Evolutionary conservation across 345 rosid genomes (phyloP).

Genomic region (Lagerstroemia speciosa): DNA sequence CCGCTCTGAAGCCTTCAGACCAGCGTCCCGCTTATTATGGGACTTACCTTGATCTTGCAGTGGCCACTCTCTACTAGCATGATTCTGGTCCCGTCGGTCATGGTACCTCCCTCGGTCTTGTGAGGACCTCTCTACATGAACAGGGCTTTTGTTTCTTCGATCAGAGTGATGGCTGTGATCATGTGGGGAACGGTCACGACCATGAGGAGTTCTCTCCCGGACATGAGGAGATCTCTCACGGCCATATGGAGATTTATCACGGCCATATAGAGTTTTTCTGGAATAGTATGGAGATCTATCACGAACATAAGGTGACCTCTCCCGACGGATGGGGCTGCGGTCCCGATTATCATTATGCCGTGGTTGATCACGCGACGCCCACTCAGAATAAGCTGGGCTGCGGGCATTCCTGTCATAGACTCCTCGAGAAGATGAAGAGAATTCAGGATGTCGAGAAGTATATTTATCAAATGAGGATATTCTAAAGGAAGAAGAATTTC

Average conservation of each 20-base stretch:
- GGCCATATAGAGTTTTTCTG: constrained; percentile 24
- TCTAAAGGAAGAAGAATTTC: constrained; percentile 61
- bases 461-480: constrained; percentile 51
- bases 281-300: constrained; percentile 20
- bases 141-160: constrained; percentile 72
- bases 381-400: constrained; percentile 65
- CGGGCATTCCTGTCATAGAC: constrained; percentile 68
- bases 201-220: constrained; percentile 38
- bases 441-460: constrained; percentile 66
- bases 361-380: constrained; percentile 62
- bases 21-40: constrained; percentile 40
- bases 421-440: constrained; percentile 52
- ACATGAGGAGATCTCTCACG: constrained; percentile 65
- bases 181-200: constrained; percentile 64
- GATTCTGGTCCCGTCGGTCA: constrained; percentile 43
- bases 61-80: constrained; percentile 47
- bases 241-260: constrained; percentile 36
- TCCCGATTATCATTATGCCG: constrained; percentile 62
- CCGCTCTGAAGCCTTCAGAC: constrained; percentile 44
- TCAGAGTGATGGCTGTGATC: constrained; percentile 60
- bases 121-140: constrained; percentile 47
- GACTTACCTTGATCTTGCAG: constrained; percentile 50
- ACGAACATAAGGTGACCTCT: constrained; percentile 18
- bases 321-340: constrained; percentile 44
- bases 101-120: constrained; percentile 44